These are phyloP conservation scores for Lathyrus tuberosus DNA, from an alignment of 306 rosid genomes.

Conservation along the genomic window DNA sequence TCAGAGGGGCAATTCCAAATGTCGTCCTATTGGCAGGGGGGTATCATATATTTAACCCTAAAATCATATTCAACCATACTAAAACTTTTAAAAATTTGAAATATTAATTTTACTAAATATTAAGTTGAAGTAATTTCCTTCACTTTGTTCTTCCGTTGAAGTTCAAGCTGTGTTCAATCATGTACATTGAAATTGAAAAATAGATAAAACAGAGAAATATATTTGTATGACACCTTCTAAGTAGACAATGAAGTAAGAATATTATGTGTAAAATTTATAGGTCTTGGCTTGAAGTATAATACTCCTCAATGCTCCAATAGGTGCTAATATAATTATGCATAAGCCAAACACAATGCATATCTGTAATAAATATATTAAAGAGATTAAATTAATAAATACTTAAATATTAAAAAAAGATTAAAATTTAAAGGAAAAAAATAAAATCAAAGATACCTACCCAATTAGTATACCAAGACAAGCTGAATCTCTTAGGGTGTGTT, in stretches of 20 bases:
- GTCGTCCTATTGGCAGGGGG: too few species aligned
- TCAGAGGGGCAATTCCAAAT: too few species aligned
- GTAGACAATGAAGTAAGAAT: neutral
- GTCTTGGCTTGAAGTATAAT: conserved; percentile 58
- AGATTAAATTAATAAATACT: neutral
- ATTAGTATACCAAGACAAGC: conserved; percentile 84
- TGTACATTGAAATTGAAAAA: too few species aligned
- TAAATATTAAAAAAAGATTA: neutral
- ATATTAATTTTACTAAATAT: too few species aligned
- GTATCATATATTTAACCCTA: too few species aligned
- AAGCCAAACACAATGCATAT: conserved; percentile 65
- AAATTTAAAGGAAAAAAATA: neutral
- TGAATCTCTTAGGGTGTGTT: conserved; percentile 53
- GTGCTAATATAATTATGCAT: conserved; percentile 54
- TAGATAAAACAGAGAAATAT: too few species aligned
- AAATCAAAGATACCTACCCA: conserved; percentile 55
- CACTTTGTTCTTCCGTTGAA: too few species aligned
- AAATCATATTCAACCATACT: too few species aligned
- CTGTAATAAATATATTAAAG: conserved; percentile 62
- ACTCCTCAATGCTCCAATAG: conserved; percentile 74
- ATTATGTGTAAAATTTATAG: conserved; percentile 60
- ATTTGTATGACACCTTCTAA: too few species aligned
- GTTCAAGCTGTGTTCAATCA: too few species aligned
- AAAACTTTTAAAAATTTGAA: too few species aligned
- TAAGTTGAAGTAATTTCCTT: too few species aligned